Percentiles rank a stretch among this genome's conserved stretches.
These are phyloP conservation scores for Paramyrothecium sp. DNA, from an alignment of 2,329 filamentous ascomycete genomes.

Conservation along the genomic window DNA sequence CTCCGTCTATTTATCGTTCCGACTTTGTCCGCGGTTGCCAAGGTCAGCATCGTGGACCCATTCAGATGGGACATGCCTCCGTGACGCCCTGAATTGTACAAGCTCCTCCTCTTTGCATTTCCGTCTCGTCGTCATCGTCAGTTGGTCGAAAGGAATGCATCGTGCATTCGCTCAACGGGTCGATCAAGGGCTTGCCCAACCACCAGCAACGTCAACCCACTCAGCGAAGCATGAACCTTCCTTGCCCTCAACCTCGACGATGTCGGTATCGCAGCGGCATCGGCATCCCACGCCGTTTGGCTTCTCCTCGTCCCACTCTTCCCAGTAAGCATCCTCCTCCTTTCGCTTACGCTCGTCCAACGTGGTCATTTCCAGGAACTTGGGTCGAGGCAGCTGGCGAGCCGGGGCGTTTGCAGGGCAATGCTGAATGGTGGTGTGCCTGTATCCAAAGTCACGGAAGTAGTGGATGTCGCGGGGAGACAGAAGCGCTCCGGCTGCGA, in stretches of 20 bases:
- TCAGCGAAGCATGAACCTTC: slow-evolving; percentile 92
- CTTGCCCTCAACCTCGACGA: slow-evolving; percentile 96
- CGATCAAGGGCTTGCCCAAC: slow-evolving; percentile 66
- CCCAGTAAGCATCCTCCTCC: slow-evolving; percentile 97
- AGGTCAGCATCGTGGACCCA: too few relatives aligned
- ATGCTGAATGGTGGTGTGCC: slow-evolving; percentile 98
- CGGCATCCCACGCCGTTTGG: slow-evolving; percentile 97
- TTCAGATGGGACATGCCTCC: too few relatives aligned
- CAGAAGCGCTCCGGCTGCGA: slow-evolving; percentile 87
- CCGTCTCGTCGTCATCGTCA: too few relatives aligned
- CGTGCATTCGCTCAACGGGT: neutral
- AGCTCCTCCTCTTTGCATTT: too few relatives aligned
- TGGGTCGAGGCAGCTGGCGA: slow-evolving; percentile 76
- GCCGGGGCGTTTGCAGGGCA: slow-evolving; percentile 94
- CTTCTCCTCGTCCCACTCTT: slow-evolving; percentile 78
- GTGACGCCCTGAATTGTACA: too few relatives aligned
- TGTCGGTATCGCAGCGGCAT: slow-evolving; percentile 95
- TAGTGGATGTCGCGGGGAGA: slow-evolving; percentile 87
- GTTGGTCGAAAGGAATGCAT: neutral
- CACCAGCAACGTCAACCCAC: slow-evolving; percentile 96
- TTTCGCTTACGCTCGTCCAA: slow-evolving; percentile 76
- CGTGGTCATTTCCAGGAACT: slow-evolving; percentile 80
- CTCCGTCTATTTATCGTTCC: neutral
- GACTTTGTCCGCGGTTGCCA: neutral
- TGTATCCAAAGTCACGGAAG: slow-evolving; percentile 97